Conservation (phyloP, 192 early-diverging fungal genomes). For the Coemansia sp. region DNA sequence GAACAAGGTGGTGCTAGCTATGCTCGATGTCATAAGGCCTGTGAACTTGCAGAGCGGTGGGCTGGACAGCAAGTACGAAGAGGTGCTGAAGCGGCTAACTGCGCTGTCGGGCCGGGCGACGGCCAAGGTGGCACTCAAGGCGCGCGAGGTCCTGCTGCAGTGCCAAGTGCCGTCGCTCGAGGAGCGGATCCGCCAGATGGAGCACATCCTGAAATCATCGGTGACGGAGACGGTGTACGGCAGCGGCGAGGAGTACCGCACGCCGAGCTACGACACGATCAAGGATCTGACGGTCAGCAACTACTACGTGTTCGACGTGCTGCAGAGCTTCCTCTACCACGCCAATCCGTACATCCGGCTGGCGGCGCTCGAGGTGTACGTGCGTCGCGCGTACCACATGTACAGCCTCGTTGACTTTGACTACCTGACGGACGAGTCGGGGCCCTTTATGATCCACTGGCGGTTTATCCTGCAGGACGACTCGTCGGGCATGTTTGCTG, state of each 20-base stretch:
- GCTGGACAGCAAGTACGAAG: constrained; percentile 73
- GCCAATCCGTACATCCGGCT: constrained; percentile 72
- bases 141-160: constrained; percentile 92
- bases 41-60: constrained; percentile 62
- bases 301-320: constrained; percentile 94
- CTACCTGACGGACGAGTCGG: constrained; percentile 63
- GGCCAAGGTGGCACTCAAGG: constrained; percentile 91
- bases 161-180: constrained; percentile 91
- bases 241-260: constrained; percentile 68
- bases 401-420: constrained; percentile 91
- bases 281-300: constrained; percentile 90
- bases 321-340: constrained; percentile 95
- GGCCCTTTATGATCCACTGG: constrained; percentile 76
- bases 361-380: constrained; percentile 95
- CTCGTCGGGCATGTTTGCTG: constrained; percentile 54
- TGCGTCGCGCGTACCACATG: constrained; percentile 96
- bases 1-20: constrained; percentile 73
- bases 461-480: constrained; percentile 72
- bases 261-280: constrained; percentile 76
- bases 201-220: constrained; percentile 77
- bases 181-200: constrained; percentile 85
- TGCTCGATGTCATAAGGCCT: constrained; percentile 83
- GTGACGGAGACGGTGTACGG: constrained; percentile 80
- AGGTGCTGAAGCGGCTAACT: constrained; percentile 79
- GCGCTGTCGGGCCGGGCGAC: constrained; percentile 74